phyloP scores from a whole-genome alignment of 345 rosid genomes.

The Eucalyptus fibrosa region DNA sequence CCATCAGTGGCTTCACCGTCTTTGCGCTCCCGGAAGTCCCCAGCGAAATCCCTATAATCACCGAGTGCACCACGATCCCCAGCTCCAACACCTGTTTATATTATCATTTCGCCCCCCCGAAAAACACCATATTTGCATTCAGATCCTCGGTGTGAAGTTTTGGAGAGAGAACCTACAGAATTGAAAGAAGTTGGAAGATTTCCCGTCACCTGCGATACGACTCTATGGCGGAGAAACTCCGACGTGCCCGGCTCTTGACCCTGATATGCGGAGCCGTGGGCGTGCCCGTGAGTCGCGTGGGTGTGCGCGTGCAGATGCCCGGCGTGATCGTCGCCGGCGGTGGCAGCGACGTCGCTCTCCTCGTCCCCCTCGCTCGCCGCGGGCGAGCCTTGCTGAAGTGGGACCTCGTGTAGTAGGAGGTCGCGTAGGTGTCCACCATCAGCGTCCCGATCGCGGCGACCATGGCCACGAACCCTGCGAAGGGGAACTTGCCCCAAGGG shows the following conservation, averaged over 20 bases:
- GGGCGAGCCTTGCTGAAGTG: conserved; percentile 10
- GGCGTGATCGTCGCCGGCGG: neutral
- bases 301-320: conserved; percentile 6
- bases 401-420: conserved; percentile 23
- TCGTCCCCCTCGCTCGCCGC: conserved; percentile 1
- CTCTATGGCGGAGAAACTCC: conserved; percentile 13
- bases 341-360: neutral
- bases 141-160: neutral
- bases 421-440: conserved; percentile 51
- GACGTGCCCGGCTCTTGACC: neutral
- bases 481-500: conserved; percentile 82
- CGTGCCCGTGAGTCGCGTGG: conserved; percentile 28
- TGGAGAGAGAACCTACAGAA: neutral
- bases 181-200: neutral
- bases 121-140: neutral
- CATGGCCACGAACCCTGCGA: conserved; percentile 79
- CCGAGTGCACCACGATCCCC: conserved; percentile 66
- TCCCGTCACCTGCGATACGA: conserved; percentile 18
- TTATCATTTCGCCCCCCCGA: neutral
- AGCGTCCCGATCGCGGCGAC: conserved; percentile 44
- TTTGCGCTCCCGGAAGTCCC: conserved; percentile 51
- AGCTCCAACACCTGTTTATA: conserved; percentile 42
- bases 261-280: conserved; percentile 19
- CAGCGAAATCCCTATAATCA: conserved; percentile 49
- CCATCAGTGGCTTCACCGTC: conserved; percentile 35